A percentile compares a stretch with the other conserved stretches of the same genome.
Evolutionary conservation across 805 yeast genomes (phyloP).

Genomic region (Torulaspora microellipsoides): DNA sequence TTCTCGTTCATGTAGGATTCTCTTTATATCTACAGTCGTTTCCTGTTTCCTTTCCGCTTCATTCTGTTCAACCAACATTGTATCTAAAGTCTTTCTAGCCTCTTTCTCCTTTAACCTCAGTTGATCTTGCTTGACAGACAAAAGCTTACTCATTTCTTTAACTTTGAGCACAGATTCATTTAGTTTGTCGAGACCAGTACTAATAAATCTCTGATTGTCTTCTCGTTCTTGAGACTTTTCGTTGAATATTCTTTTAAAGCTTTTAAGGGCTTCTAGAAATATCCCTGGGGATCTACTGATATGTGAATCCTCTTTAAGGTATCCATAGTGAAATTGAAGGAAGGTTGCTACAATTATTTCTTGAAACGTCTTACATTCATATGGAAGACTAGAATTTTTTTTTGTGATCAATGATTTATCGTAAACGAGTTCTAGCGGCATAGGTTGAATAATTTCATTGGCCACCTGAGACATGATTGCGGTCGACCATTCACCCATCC

Average conservation of each 20-base stretch:
- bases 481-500: constrained; percentile 83
- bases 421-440: constrained; percentile 48
- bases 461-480: constrained; percentile 50
- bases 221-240: constrained; percentile 48
- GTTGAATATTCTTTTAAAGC: constrained; percentile 42
- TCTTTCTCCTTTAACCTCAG: constrained; percentile 56
- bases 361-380: constrained; percentile 28
- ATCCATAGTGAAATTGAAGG: constrained; percentile 42
- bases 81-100: constrained; percentile 66
- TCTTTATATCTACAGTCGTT: constrained; percentile 72
- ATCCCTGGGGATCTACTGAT: constrained; percentile 46
- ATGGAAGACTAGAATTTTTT: no score
- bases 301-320: constrained; percentile 2
- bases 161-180: constrained; percentile 75
- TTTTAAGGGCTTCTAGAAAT: constrained; percentile 47
- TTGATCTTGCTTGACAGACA: constrained; percentile 49
- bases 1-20: constrained; percentile 65
- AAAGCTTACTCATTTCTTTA: constrained; percentile 47
- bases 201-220: constrained; percentile 65
- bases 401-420: no score
- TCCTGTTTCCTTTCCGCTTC: constrained; percentile 90
- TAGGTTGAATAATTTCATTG: constrained; percentile 33
- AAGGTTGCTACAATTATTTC: constrained; percentile 46
- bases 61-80: constrained; percentile 78
- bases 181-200: constrained; percentile 67